phyloP scores from a whole-genome alignment of 345 rosid genomes.

The Arabidopsis thaliana region TAIR10.1 NC_003076.8:18345501-18346000 shows the following conservation, averaged over 20 bases:
- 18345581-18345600: conserved; percentile 39
- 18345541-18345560: conserved; percentile 42
- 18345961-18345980: background rate
- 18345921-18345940: background rate
- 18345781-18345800: background rate
- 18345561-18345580: conserved; percentile 38
- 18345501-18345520: background rate
- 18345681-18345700: conserved; percentile 32
- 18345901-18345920: background rate
- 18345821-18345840: background rate
- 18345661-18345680: conserved; percentile 5
- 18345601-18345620: conserved; percentile 40
- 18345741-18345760: background rate
- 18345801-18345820: background rate
- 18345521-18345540: conserved; percentile 17
- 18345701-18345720: conserved; percentile 32
- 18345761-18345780: background rate
- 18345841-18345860: background rate
- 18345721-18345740: background rate
- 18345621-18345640: conserved; percentile 19
- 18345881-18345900: background rate
- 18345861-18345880: background rate
- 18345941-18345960: background rate
- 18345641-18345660: background rate
- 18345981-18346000: background rate